Base-by-base conservation (phyloP, 73 alveolate species). In the Tetrahymena malaccensis region DNA sequence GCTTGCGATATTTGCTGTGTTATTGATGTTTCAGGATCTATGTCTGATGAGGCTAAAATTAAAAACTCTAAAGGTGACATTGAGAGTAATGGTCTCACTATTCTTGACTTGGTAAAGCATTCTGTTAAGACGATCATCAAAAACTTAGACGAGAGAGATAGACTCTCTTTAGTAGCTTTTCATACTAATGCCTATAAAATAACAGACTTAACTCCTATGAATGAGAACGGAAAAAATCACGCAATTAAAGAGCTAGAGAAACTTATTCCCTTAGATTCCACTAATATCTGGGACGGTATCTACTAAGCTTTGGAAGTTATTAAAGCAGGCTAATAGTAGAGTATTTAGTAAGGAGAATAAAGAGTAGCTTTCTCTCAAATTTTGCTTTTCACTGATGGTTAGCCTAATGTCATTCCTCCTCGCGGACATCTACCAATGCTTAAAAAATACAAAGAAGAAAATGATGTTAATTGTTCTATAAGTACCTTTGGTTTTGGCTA, bases 21-120 rank as follows among this genome's bases (percentile, higher is more conserved):
- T 43, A 43, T 85, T n/a, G 94, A 85, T 85, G 94, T 85, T 27
- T 85, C 94, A 85, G 94, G 94, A 27, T 85, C 94, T 27, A 85
- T 85, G 94, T 85, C 94, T 27, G 83, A 43, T 85, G 83, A 85
- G 34, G 94, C 94, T 27, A 85, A 38, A 27, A 85, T 85, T 27
- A 43, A 85, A 12, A 85, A 85, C 33, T n/a, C 31, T 15, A 85
- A 85, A 35, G 94, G 94, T 21, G 83, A 85, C 25, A 35, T 43
- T 43, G 94, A 85, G 33, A 85, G 94, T 1, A 85, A 43, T 33
- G 57, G 83, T 31, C 83, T 85, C n/a, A 25, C 57, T 21, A 85
- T 85, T 16, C 83, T 85, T 43, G 94, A 85, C 33, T 27, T 85
- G 21, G 94, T 85, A n/a, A 85, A 85, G 84, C 94, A 85, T 22